A percentile compares a stretch with the other conserved stretches of the same genome.
phyloP scores from a whole-genome alignment of 1,284 basidiomycete species.

The Leccinum pachyderme region DNA sequence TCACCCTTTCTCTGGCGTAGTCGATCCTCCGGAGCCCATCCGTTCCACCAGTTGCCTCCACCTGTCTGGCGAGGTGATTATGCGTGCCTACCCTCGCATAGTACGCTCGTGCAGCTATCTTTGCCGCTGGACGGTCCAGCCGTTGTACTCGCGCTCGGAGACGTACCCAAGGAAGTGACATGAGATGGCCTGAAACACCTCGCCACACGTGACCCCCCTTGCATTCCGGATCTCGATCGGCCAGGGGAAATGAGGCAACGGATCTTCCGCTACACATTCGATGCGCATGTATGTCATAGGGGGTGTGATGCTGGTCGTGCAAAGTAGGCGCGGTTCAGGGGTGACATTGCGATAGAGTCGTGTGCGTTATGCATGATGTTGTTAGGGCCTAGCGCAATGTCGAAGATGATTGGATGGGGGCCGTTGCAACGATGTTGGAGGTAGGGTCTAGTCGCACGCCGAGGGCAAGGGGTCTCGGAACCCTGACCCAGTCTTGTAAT shows the following conservation, averaged over 20 bases:
- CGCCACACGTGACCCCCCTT: constrained; percentile 46
- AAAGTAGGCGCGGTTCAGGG: constrained; percentile 38
- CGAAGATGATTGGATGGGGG: constrained; percentile 46
- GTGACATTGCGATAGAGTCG: constrained; percentile 17
- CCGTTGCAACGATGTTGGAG: constrained; percentile 47
- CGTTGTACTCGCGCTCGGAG: constrained; percentile 38
- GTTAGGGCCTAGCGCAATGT: constrained; percentile 36
- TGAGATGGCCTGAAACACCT: constrained; percentile 48
- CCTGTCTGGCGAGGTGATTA: constrained; percentile 2
- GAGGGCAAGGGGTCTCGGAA: constrained; percentile 40
- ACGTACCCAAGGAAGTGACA: constrained; percentile 47
- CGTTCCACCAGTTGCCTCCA: constrained; percentile 4
- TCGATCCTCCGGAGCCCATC: constrained; percentile 50
- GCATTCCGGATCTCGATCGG: constrained; percentile 48
- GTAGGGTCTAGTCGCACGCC: constrained; percentile 52
- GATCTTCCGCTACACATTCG: constrained; percentile 49
- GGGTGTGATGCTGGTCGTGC: constrained; percentile 59
- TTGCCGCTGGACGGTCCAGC: constrained; percentile 37
- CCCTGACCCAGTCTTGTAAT: constrained; percentile 42
- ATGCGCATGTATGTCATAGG: constrained; percentile 54
- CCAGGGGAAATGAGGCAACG: constrained; percentile 48
- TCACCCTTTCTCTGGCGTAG: constrained; percentile 47
- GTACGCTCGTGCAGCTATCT: constrained; percentile 37
- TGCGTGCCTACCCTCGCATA: constrained; percentile 27
- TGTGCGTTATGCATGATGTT: not conserved